Conservation (phyloP, 805 yeast species). For the Lachancea sp. region DNA sequence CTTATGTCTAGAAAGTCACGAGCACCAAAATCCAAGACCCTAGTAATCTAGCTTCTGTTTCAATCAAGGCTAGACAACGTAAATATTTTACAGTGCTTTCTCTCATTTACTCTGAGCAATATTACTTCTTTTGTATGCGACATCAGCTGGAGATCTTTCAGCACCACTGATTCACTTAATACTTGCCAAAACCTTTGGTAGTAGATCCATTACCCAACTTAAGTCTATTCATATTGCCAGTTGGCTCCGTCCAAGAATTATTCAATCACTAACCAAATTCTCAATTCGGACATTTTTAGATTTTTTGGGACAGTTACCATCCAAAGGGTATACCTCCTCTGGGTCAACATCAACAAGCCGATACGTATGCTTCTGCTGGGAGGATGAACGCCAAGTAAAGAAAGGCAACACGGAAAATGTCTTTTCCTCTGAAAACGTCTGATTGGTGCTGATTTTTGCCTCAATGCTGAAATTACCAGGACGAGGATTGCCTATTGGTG, state of each 20-base stretch:
- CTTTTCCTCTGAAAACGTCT: not conserved
- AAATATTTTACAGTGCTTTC: too few relatives aligned
- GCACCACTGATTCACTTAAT: too few relatives aligned
- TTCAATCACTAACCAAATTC: not conserved
- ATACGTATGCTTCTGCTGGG: conserved; percentile 4
- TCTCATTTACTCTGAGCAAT: too few relatives aligned
- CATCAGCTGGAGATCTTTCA: too few relatives aligned
- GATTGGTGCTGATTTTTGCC: not conserved
- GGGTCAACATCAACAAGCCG: conserved; percentile 17
- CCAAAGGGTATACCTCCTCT: conserved; percentile 6
- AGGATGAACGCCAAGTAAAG: not conserved
- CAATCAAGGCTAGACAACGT: too few relatives aligned
- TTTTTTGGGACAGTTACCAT: not conserved
- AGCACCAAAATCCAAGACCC: too few relatives aligned
- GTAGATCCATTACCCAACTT: too few relatives aligned
- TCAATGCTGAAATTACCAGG: not conserved
- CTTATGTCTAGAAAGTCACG: too few relatives aligned
- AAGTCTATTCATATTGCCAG: too few relatives aligned
- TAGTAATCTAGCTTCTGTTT: too few relatives aligned
- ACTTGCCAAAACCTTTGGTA: too few relatives aligned
- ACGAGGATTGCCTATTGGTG: conserved; percentile 34
- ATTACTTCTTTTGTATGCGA: too few relatives aligned
- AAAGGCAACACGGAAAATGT: not conserved
- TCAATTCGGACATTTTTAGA: not conserved
- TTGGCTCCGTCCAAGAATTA: not conserved